Percentiles rank a stretch among this genome's conserved stretches.
phyloP scores from a whole-genome alignment of 306 rosid species.

The Cotoneaster glaucophyllus region DNA sequence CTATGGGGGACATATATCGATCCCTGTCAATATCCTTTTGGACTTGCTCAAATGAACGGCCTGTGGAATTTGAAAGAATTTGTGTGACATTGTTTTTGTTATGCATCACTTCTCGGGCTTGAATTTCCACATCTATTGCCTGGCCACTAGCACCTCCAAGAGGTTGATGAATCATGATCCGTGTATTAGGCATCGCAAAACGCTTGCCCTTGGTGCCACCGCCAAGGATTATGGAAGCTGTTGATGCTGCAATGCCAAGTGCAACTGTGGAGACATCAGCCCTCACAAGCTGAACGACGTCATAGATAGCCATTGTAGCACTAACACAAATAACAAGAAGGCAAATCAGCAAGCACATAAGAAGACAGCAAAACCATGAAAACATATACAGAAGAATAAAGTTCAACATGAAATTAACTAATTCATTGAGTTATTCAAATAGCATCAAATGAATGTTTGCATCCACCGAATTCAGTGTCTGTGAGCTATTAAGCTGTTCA shows the following conservation, averaged over 20 bases:
- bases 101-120: slow-evolving; percentile 83
- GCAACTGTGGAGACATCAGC: slow-evolving; percentile 93
- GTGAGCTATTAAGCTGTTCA: not conserved
- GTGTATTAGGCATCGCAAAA: slow-evolving; percentile 88
- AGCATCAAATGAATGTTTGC: not conserved
- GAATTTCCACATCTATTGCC: slow-evolving; percentile 89
- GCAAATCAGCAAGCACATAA: slow-evolving; percentile 20
- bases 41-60: slow-evolving; percentile 79
- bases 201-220: slow-evolving; percentile 98
- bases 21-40: slow-evolving; percentile 82
- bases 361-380: not conserved
- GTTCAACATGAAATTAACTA: not conserved
- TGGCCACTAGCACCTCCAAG: slow-evolving; percentile 98
- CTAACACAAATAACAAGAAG: slow-evolving; percentile 35
- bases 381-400: not conserved
- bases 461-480: not conserved
- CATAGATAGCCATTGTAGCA: slow-evolving; percentile 91
- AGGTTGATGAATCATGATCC: slow-evolving; percentile 94
- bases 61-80: slow-evolving; percentile 64
- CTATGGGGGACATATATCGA: slow-evolving; percentile 88
- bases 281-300: slow-evolving; percentile 89
- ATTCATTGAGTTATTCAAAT: not conserved
- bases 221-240: slow-evolving; percentile 86
- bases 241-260: slow-evolving; percentile 85
- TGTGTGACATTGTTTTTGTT: slow-evolving; percentile 60